These are phyloP conservation scores for Suhomyces sp. DNA, from an alignment of 805 yeast genomes.

Conservation along the genomic window DNA sequence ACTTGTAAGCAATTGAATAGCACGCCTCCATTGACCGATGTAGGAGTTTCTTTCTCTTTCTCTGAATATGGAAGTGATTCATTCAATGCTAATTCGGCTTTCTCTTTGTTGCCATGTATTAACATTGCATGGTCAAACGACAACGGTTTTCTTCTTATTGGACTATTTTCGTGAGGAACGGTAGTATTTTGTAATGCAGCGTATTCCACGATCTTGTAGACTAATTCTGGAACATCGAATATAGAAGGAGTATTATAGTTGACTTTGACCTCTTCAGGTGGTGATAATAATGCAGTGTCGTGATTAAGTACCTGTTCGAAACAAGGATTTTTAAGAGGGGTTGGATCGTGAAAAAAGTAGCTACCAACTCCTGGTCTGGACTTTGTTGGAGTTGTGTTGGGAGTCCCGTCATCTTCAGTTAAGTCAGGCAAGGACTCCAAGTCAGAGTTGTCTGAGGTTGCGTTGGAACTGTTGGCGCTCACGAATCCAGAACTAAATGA, in stretches of 20 bases:
- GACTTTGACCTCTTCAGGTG: background rate
- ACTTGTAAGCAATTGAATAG: conserved; percentile 67
- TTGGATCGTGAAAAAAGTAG: conserved; percentile 7
- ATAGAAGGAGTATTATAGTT: conserved; percentile 35
- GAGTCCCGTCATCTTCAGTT: conserved; percentile 30
- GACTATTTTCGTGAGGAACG: conserved; percentile 62
- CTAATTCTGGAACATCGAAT: conserved; percentile 75
- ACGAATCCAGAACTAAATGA: conserved; percentile 11
- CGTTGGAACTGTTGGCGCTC: background rate
- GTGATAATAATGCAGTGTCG: background rate
- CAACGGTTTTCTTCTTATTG: conserved; percentile 66
- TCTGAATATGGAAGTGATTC: no score
- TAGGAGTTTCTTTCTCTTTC: conserved; percentile 12
- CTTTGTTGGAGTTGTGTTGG: conserved; percentile 16
- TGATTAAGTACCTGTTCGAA: background rate
- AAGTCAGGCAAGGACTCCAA: conserved; percentile 40
- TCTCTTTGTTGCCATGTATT: conserved; percentile 55
- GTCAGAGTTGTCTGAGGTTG: conserved; percentile 25
- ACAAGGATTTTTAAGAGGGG: background rate
- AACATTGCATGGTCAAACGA: conserved; percentile 67
- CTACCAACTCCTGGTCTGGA: conserved; percentile 4
- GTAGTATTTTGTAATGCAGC: conserved; percentile 53
- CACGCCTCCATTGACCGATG: conserved; percentile 18
- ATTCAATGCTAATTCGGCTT: conserved; percentile 48
- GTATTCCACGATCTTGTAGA: conserved; percentile 55